Percentiles rank a stretch among this genome's conserved stretches.
phyloP scores from a whole-genome alignment of 2,329 filamentous ascomycete species.

The Aspergillus fructus region DNA sequence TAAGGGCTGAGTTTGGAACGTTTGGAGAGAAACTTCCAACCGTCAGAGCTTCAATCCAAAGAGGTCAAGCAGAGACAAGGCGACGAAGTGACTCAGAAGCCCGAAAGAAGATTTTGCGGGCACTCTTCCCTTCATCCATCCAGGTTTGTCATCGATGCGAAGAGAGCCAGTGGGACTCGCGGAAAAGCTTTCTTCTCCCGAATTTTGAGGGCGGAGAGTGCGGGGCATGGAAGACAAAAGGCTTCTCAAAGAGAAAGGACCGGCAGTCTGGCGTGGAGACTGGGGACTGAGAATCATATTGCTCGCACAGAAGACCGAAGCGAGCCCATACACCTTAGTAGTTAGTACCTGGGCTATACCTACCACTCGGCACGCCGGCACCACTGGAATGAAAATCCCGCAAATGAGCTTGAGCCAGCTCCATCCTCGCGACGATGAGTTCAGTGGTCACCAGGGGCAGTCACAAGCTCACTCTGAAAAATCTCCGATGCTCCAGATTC shows the following conservation, averaged over 20 bases:
- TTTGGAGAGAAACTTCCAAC: not conserved
- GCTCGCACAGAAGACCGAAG: conserved; percentile 17
- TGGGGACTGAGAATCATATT: not conserved
- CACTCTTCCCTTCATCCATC: not conserved
- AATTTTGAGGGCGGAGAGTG: not conserved
- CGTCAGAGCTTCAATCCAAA: not conserved
- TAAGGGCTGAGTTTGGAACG: not conserved
- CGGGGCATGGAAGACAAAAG: conserved; percentile 2
- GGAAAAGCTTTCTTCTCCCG: not conserved
- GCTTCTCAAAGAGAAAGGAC: conserved; percentile 4
- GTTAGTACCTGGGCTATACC: not conserved
- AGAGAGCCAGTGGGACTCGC: not conserved
- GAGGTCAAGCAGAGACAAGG: not conserved
- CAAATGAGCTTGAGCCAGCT: not conserved
- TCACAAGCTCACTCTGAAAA: not conserved
- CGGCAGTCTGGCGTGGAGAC: not conserved
- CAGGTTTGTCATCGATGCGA: not conserved
- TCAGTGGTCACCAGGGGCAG: not conserved
- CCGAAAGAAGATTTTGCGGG: not conserved
- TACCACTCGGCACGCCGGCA: not conserved
- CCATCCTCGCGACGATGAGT: not conserved
- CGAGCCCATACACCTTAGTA: not conserved
- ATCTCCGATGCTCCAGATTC: not conserved
- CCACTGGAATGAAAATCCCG: not conserved
- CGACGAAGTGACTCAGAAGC: conserved; percentile 3